Base-by-base conservation (phyloP, 768 basidiomycete species). In the Podaxis sp. region DNA sequence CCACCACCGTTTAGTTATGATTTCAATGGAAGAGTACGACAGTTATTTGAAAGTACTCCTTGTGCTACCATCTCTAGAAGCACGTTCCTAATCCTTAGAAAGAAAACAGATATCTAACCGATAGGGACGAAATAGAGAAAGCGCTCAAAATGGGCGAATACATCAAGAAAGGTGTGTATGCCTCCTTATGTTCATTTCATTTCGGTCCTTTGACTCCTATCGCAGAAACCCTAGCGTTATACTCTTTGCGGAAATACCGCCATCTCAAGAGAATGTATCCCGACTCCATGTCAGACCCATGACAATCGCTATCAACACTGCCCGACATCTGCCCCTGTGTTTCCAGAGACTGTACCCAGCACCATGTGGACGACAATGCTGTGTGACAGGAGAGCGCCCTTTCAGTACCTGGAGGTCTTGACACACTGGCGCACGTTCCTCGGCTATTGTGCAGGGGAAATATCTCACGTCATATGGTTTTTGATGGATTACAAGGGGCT, bases 161-260 rank as follows among this genome's bases (percentile, higher is more conserved):
- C 65, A 93, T 94, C 72, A 91, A 87, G 75, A 89, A 90, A 67
- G 92, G 92, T 89, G 66, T 63, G 82, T 68, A 35, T 46, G 21
- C n/a, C 44, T 47, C 36, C 5, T 23, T 59, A 21, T 40, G 25
- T 4, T 21, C 13, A 36, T 35, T 6, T 47, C 44, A 5, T 23
- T 16, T 4, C 32, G 7, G 32, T 7, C 18, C 25, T 51, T 18
- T 28, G 10, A 52, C 42, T 36, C 25, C 57, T 50, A 28, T 61
- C 18, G n/a, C 65, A 92, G 91, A 93, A 75, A 93, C 91, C 0
- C 77, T 93, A 47, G 91, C 91, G 0, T 72, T 94, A 21, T 93
- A 94, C 67, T 86, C 89, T 1, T 73, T 94, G 47, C 82, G 88
- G 64, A 94, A 94, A 73, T 94, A 93, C 66, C 84, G 92, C 50